Base-by-base conservation (phyloP, 1,139 yeast species). In the Candida sp. region DNA sequence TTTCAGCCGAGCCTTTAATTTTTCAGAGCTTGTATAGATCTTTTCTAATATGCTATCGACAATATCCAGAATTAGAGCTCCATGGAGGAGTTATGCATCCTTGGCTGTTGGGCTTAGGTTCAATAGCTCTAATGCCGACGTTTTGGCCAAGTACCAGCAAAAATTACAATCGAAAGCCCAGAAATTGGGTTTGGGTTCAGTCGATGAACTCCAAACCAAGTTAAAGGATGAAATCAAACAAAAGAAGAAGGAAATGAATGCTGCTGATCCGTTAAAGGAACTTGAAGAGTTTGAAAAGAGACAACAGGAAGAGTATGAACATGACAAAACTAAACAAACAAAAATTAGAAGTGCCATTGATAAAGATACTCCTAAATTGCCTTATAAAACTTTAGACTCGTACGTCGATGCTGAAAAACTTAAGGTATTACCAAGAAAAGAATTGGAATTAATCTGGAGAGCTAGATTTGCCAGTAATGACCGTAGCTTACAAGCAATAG, bases 381-480 rank as follows among this genome's bases (percentile, higher is more conserved):
- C 95, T 6, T 85, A 76, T 66, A 90, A 89, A 63, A 82, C 87
- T 0, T 69, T 93, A 46, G 73, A 77, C 43, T 79, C 91, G 2
- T 93, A 71, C 60, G 63, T 93, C 40, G 90, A 87, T 44, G 71
- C 82, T 7, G 86, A 77, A 1, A 91, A 90, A 62, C 56, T 87
- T 40, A 54, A 66, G 40, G 81, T 73, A 5, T 66, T 87, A 22
- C 77, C 81, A 2, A 54, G 63, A 5, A 77, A 78, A 50, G 96
- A 91, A 54, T 73, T 93, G 43, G 95, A 87, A 55, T 76, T 77
- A 56, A 70, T 93, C 33, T 93, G 99, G 99, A 82, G 88, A 60
- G 90, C 96, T 1, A 77, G 97, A 52, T 90, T 91, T 66, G 77
- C 79, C 37, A 61, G 66, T 44, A 80, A 80, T 49, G 84, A 82